These are phyloP conservation scores for Fusarium gaditjirri DNA, from an alignment of 2,329 filamentous ascomycete genomes.

Conservation along the genomic window DNA sequence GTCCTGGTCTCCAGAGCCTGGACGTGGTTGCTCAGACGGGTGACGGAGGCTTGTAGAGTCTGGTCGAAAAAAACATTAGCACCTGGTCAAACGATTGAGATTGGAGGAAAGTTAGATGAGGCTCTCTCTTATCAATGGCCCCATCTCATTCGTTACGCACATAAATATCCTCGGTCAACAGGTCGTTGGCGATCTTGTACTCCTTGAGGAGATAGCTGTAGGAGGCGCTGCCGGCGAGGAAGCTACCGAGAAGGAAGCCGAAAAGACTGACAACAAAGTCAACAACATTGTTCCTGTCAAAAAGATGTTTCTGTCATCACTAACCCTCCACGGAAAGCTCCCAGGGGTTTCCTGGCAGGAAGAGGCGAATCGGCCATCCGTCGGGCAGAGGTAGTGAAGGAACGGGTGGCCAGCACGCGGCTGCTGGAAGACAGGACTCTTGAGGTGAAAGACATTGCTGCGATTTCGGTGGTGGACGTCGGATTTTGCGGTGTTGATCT, in stretches of 20 bases:
- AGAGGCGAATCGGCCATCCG: constrained; percentile 59
- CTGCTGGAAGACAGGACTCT: constrained; percentile 57
- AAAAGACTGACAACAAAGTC: constrained; percentile 71
- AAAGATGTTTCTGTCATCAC: constrained; percentile 41
- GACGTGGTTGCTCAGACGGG: constrained; percentile 86
- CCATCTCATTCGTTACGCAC: constrained; percentile 66
- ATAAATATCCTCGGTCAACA: constrained; percentile 95
- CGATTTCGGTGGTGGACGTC: constrained; percentile 1
- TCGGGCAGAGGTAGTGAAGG: constrained; percentile 64
- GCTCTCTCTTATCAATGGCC: constrained; percentile 1
- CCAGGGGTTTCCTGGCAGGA: constrained; percentile 67
- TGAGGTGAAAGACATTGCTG: constrained; percentile 56
- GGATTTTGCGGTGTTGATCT: constrained; percentile 29
- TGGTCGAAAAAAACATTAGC: constrained; percentile 50
- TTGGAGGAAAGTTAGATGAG: not conserved
- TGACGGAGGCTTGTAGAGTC: constrained; percentile 88
- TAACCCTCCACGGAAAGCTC: constrained; percentile 71
- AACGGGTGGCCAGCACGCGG: constrained; percentile 51
- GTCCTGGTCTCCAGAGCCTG: constrained; percentile 84
- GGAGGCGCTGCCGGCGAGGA: constrained; percentile 80
- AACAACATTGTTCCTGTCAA: constrained; percentile 3
- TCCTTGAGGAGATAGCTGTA: constrained; percentile 95
- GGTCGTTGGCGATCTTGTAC: constrained; percentile 92
- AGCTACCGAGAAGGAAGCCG: constrained; percentile 88
- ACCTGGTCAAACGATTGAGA: not conserved